Base-by-base conservation (phyloP, 169 alveolate genomes). In the Blepharisma undulans region DNA sequence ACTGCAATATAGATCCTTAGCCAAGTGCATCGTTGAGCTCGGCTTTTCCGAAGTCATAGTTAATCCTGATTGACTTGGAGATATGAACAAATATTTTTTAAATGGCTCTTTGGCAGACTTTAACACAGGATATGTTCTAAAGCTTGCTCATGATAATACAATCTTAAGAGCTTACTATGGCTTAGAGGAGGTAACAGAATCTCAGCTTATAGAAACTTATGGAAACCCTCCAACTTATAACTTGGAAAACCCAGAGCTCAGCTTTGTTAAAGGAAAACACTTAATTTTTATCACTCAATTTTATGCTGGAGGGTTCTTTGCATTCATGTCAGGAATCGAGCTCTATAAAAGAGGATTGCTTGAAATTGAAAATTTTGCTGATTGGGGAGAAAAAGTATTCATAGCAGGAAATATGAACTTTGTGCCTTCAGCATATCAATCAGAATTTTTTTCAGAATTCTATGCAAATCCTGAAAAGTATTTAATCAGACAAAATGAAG, bases 391-490 rank as follows among this genome's bases (percentile, higher is more conserved):
- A 36, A 29, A 21, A n/a, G 27, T 82, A 6, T 19, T 34, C 8
- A 59, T 32, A n/a, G 76, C 76, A 1, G 76, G 25, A 6, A 36
- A 36, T 60, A 36, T 48, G 29, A 82, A 82, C n/a, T 82, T 18
- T 30, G 61, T 12, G 8, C 29, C 0, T n/a, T 72, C 33, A 8
- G 32, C 16, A 8, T 34, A 30, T 22, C 12, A 19, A 21, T 34
- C 77, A 25, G 89, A 82, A 78, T 82, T 34, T 48, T 82, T 34
- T 74, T n/a, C 89, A 4, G 89, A 34, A 22, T 82, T 82, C n/a
- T 82, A n/a, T 74, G 32, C 72, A 4, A 60, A 36, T 30, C 89
- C 89, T n/a, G 36, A 36, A 22, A 21, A 21, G 8, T 82, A 36
- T 30, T 19, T 82, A 21, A 22, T 22, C 5, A 82, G 60, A 36